These are phyloP conservation scores for Pleurotus tuber-regium DNA, from an alignment of 768 basidiomycete genomes.

Conservation along the genomic window DNA sequence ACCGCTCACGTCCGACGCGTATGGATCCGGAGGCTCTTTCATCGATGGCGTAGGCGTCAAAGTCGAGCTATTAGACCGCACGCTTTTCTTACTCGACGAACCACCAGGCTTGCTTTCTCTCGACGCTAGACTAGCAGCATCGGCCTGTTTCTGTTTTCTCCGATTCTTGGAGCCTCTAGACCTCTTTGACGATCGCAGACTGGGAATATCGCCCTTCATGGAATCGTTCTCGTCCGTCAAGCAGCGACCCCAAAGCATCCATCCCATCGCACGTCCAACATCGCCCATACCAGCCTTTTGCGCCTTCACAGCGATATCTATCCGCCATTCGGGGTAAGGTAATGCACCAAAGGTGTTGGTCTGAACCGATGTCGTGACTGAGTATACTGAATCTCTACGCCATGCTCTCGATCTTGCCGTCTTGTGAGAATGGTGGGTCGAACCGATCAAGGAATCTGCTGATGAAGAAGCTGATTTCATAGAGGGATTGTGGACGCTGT, in stretches of 20 bases:
- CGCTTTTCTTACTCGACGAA: slow-evolving; percentile 9
- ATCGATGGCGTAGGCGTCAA: slow-evolving; percentile 8
- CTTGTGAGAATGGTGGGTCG: not conserved
- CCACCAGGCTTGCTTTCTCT: not conserved
- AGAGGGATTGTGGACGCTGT: slow-evolving; percentile 12
- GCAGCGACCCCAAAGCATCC: slow-evolving; percentile 33
- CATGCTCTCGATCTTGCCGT: not conserved
- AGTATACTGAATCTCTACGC: slow-evolving; percentile 3
- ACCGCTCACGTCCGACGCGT: slow-evolving; percentile 18
- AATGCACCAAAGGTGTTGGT: slow-evolving; percentile 35
- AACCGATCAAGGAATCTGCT: not conserved
- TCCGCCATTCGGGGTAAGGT: slow-evolving; percentile 70
- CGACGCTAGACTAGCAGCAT: not conserved
- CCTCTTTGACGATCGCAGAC: slow-evolving; percentile 6
- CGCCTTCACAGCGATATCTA: slow-evolving; percentile 46
- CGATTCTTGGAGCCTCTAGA: slow-evolving; percentile 12
- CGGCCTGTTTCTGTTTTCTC: slow-evolving; percentile 1
- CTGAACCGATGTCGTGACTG: slow-evolving; percentile 2
- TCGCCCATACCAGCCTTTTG: slow-evolving; percentile 57
- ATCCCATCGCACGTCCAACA: slow-evolving; percentile 52
- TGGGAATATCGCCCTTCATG: slow-evolving; percentile 12
- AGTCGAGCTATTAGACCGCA: slow-evolving; percentile 3
- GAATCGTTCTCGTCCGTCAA: slow-evolving; percentile 9
- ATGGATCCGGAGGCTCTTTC: slow-evolving; percentile 9
- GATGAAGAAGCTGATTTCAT: slow-evolving; percentile 10